phyloP scores from a whole-genome alignment of 2,329 filamentous ascomycete genomes.

The Fusarium stilboides region DNA sequence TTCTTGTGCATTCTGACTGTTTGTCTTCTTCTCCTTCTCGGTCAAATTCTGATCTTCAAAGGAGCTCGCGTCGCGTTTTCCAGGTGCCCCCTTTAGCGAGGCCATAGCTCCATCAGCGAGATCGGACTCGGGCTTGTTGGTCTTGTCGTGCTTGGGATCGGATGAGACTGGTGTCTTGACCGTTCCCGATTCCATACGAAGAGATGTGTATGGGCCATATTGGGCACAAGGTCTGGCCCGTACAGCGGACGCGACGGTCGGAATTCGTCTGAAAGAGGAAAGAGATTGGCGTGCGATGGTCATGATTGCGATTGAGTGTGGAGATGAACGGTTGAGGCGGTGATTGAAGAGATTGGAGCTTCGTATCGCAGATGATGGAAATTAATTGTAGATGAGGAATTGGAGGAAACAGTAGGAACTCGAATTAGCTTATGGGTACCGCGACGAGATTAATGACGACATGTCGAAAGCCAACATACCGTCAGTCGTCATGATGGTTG shows the following conservation, averaged over 20 bases:
- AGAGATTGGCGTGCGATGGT: constrained; percentile 12
- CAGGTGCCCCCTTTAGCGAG: constrained; percentile 25
- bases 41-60: constrained; percentile 27
- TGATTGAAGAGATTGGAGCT: not conserved
- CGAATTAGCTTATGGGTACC: not conserved
- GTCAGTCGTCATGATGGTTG: constrained; percentile 27
- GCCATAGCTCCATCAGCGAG: constrained; percentile 31
- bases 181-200: constrained; percentile 27
- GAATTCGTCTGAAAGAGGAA: not conserved
- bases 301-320: not conserved
- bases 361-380: not conserved
- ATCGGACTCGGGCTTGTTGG: not conserved
- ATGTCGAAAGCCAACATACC: constrained; percentile 7
- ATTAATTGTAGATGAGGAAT: not conserved
- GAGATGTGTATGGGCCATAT: not conserved
- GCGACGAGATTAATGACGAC: constrained; percentile 30
- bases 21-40: constrained; percentile 14
- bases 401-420: not conserved
- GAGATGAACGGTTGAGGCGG: too few relatives aligned
- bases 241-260: not conserved
- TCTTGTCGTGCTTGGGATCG: constrained; percentile 18
- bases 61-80: constrained; percentile 16
- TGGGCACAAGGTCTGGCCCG: not conserved
- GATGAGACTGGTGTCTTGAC: constrained; percentile 16
- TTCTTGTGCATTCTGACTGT: constrained; percentile 28